phyloP scores from a whole-genome alignment of 1,284 basidiomycete species.

The Cutaneotrichosporon sp. region DNA sequence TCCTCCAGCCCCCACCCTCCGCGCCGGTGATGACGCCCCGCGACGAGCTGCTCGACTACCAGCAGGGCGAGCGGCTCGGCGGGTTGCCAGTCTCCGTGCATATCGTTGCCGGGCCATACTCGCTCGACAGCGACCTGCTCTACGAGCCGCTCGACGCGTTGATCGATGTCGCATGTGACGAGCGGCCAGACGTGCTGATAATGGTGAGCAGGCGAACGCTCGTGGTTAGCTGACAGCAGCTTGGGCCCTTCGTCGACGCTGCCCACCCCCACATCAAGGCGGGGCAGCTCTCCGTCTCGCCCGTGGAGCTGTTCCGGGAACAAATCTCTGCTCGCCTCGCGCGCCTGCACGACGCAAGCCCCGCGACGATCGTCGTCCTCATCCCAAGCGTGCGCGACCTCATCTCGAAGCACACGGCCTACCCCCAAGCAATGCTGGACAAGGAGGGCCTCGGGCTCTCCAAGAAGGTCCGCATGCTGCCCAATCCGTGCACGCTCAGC shows the following conservation, averaged over 20 bases:
- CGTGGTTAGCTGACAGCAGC: slow-evolving; percentile 56
- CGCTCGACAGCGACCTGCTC: slow-evolving; percentile 70
- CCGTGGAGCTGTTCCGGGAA: slow-evolving; percentile 68
- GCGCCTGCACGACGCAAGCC: slow-evolving; percentile 63
- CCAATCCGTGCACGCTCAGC: slow-evolving; percentile 83
- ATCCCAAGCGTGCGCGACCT: slow-evolving; percentile 83
- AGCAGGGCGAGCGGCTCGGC: slow-evolving; percentile 46
- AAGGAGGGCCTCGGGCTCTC: slow-evolving; percentile 53
- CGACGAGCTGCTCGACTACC: slow-evolving; percentile 41
- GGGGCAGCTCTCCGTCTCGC: slow-evolving; percentile 69
- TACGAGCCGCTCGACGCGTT: slow-evolving; percentile 70
- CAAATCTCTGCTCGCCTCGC: slow-evolving; percentile 66
- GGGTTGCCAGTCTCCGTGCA: slow-evolving; percentile 64
- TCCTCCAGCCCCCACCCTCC: slow-evolving; percentile 61
- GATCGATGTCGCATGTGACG: slow-evolving; percentile 60
- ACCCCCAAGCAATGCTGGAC: slow-evolving; percentile 77
- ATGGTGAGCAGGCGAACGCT: slow-evolving; percentile 69
- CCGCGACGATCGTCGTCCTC: slow-evolving; percentile 70
- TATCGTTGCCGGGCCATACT: slow-evolving; percentile 79
- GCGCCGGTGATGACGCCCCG: slow-evolving; percentile 45
- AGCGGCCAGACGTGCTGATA: slow-evolving; percentile 74
- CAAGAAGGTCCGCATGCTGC: slow-evolving; percentile 71
- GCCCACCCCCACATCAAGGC: slow-evolving; percentile 70
- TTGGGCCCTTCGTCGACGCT: slow-evolving; percentile 86
- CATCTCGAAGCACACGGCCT: slow-evolving; percentile 75